Percentiles rank a stretch among this genome's conserved stretches.
These are phyloP conservation scores for Argentina anserina DNA, from an alignment of 306 rosid genomes.

Conservation along the genomic window DNA sequence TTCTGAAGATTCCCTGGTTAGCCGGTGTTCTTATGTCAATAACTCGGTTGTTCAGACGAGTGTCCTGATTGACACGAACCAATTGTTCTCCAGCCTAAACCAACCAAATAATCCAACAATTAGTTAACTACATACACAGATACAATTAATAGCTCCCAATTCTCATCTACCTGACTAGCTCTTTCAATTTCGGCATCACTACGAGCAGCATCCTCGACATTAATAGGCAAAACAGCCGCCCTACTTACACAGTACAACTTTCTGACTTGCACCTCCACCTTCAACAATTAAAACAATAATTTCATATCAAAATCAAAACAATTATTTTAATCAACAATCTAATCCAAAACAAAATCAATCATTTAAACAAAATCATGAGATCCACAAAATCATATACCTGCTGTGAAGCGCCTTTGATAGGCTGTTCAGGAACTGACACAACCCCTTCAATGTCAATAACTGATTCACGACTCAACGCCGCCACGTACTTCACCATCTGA, in stretches of 20 bases:
- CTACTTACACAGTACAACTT: slow-evolving; percentile 59
- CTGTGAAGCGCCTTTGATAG: slow-evolving; percentile 78
- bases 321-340: neutral
- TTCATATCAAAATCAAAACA: neutral
- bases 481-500: slow-evolving; percentile 81
- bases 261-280: slow-evolving; percentile 89
- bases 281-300: slow-evolving; percentile 10
- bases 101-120: slow-evolving; percentile 7
- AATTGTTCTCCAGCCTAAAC: slow-evolving; percentile 75
- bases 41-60: slow-evolving; percentile 68
- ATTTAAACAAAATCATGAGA: neutral
- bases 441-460: slow-evolving; percentile 69
- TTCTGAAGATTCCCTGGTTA: slow-evolving; percentile 72
- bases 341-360: neutral
- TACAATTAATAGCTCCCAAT: neutral
- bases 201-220: slow-evolving; percentile 83
- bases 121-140: slow-evolving; percentile 13
- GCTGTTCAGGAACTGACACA: slow-evolving; percentile 53
- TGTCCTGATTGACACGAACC: slow-evolving; percentile 88
- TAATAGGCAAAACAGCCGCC: slow-evolving; percentile 73
- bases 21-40: slow-evolving; percentile 78
- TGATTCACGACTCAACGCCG: slow-evolving; percentile 72
- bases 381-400: slow-evolving; percentile 42
- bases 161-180: slow-evolving; percentile 52
- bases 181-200: slow-evolving; percentile 75